phyloP scores from a whole-genome alignment of 2,329 filamentous ascomycete genomes.

The Fusarium floridanum region DNA sequence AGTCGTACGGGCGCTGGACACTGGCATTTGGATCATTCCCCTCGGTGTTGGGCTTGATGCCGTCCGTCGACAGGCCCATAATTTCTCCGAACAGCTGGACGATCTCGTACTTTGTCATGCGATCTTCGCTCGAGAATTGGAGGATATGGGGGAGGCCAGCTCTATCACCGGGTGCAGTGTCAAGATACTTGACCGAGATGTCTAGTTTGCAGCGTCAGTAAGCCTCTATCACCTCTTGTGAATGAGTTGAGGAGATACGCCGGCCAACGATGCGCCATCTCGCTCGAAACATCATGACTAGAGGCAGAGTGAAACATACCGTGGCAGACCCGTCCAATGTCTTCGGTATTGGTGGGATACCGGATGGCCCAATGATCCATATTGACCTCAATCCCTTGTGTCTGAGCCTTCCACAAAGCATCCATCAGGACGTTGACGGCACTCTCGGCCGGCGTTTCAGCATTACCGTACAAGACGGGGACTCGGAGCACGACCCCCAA shows the following conservation, averaged over 20 bases:
- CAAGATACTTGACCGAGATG: conserved; percentile 76
- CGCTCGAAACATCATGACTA: conserved; percentile 23
- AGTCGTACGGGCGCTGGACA: conserved; percentile 87
- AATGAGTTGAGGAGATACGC: neutral
- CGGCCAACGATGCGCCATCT: neutral
- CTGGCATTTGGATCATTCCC: conserved; percentile 78
- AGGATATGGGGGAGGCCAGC: conserved; percentile 75
- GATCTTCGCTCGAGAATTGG: conserved; percentile 89
- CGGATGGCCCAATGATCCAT: conserved; percentile 91
- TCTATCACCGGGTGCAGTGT: conserved; percentile 58
- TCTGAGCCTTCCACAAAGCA: conserved; percentile 79
- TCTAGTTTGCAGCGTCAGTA: conserved; percentile 59
- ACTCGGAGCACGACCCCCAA: conserved; percentile 80
- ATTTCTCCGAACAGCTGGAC: conserved; percentile 83
- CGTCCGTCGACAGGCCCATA: conserved; percentile 77
- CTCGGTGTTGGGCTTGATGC: conserved; percentile 77
- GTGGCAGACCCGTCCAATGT: conserved; percentile 82
- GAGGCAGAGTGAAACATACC: conserved; percentile 58
- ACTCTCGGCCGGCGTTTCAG: conserved; percentile 78
- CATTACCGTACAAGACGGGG: conserved; percentile 86
- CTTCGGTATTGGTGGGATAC: conserved; percentile 91
- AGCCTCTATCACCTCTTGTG: neutral
- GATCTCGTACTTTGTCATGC: conserved; percentile 91
- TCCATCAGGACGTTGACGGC: conserved; percentile 88
- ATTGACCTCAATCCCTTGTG: conserved; percentile 70